phyloP scores from a whole-genome alignment of 2,329 filamentous ascomycete genomes.

The Lecanicillium sp. region DNA sequence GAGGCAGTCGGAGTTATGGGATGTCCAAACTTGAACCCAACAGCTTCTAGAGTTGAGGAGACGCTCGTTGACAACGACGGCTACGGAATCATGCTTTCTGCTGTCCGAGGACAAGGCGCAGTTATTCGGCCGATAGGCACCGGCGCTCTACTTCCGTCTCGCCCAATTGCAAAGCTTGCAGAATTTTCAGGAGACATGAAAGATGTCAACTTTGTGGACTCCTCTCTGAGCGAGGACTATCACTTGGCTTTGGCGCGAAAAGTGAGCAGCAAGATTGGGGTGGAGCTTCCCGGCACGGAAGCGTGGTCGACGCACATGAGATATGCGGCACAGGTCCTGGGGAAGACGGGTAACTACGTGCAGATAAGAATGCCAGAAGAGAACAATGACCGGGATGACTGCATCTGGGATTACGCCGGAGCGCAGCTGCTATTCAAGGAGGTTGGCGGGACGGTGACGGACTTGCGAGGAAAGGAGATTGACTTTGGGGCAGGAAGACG shows the following conservation, averaged over 20 bases:
- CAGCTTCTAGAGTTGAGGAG: conserved; percentile 10
- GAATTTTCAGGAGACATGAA: background rate
- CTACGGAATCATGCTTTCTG: conserved; percentile 2
- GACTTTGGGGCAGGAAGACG: conserved; percentile 1
- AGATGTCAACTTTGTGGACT: conserved; percentile 3
- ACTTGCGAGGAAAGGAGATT: conserved; percentile 2
- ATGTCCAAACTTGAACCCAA: conserved; percentile 29
- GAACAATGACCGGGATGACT: background rate
- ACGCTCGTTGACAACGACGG: background rate
- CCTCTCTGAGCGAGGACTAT: background rate
- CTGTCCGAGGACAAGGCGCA: conserved; percentile 3
- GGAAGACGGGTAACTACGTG: background rate
- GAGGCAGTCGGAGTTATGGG: conserved; percentile 37
- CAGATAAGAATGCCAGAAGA: background rate
- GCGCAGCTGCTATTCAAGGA: conserved; percentile 1
- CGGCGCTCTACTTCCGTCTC: conserved; percentile 1
- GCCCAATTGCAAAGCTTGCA: background rate
- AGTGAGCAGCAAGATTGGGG: background rate
- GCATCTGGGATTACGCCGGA: conserved; percentile 4
- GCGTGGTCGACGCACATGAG: conserved; percentile 5
- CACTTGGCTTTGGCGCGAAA: background rate
- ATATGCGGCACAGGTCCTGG: background rate
- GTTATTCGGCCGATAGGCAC: background rate
- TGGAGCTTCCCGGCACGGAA: conserved; percentile 1
- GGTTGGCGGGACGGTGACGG: background rate